Percentiles rank a stretch among this genome's conserved stretches.
These are phyloP conservation scores for Malus orientalis DNA, from an alignment of 306 rosid genomes.

Conservation along the genomic window DNA sequence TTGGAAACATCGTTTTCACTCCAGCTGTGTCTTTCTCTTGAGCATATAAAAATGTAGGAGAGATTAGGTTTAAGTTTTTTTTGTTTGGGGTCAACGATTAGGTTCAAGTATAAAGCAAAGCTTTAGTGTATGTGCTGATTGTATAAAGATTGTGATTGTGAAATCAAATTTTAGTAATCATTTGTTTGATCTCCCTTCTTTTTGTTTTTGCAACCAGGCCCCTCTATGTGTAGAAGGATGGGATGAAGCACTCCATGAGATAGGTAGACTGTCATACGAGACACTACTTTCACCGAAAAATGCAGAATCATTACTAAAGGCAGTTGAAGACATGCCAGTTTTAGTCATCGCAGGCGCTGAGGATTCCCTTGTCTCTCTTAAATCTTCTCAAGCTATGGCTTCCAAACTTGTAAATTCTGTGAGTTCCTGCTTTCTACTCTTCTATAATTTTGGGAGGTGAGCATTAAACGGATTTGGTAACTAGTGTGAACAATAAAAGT, in stretches of 20 bases:
- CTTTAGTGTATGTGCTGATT: neutral
- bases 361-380: slow-evolving; percentile 70
- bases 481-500: neutral
- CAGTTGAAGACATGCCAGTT: slow-evolving; percentile 59
- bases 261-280: slow-evolving; percentile 82
- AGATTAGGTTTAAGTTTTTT: neutral
- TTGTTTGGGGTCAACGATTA: neutral
- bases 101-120: neutral
- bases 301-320: slow-evolving; percentile 63
- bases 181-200: neutral
- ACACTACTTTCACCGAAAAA: slow-evolving; percentile 49
- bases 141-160: neutral
- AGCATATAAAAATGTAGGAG: neutral
- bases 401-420: slow-evolving; percentile 78
- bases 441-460: neutral
- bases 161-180: neutral
- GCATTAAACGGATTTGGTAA: no score
- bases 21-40: neutral
- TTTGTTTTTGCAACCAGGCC: slow-evolving; percentile 37
- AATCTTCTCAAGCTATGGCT: slow-evolving; percentile 79
- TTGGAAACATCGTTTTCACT: neutral
- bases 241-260: slow-evolving; percentile 92
- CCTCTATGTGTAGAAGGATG: slow-evolving; percentile 85
- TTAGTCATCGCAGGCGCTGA: slow-evolving; percentile 72
- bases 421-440: slow-evolving; percentile 17